Base-by-base conservation (phyloP, 306 rosid species). In the Ziziphus jujuba region DNA sequence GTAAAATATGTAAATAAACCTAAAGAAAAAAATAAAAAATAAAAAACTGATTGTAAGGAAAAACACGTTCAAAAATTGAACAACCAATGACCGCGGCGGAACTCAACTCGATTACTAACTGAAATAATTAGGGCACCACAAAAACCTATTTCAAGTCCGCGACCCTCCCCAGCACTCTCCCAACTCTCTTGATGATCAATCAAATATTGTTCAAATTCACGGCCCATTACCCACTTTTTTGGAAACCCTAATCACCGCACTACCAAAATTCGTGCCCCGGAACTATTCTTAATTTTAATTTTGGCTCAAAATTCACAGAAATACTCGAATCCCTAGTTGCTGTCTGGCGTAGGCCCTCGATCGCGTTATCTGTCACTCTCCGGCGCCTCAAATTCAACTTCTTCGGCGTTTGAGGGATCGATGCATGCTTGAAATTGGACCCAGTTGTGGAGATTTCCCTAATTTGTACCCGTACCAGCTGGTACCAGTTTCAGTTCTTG, bases 131-230 rank as follows among this genome's bases (percentile, higher is more conserved):
- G 15, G 59, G 58, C 34, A 49, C 36, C 67, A 49, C 16, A 67
- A n/a, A 16, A 67, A 76, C 45, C 33, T 2, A 21, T 72, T 72
- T 73, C 58, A 69, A 72, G 69, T 78, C 82, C 78, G 79, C 71
- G 34, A 56, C 62, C 31, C 59, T 70, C 56, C 70, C 21, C 10
- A 7, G 16, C 50, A 56, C 22, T 35, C 9, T 24, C 55, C 70
- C 31, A 20, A 38, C 52, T 64, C 56, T 49, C 38, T n/a, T 34
- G 7, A 19, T 35, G 31, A 28, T 10, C 20, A 60, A 14, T 64
- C 71, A 63, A n/a, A 20, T 28, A 15, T 31, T 31, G 47, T 33
- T 15, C 66, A 51, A 44, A 51, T 51, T 47, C 34, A 22, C 71
- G 20, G 54, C 50, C 72, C 54, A 49, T 58, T 35, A 47, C 45